phyloP scores from a whole-genome alignment of 768 basidiomycete genomes.

The Symmetrospora coprosmae region DNA sequence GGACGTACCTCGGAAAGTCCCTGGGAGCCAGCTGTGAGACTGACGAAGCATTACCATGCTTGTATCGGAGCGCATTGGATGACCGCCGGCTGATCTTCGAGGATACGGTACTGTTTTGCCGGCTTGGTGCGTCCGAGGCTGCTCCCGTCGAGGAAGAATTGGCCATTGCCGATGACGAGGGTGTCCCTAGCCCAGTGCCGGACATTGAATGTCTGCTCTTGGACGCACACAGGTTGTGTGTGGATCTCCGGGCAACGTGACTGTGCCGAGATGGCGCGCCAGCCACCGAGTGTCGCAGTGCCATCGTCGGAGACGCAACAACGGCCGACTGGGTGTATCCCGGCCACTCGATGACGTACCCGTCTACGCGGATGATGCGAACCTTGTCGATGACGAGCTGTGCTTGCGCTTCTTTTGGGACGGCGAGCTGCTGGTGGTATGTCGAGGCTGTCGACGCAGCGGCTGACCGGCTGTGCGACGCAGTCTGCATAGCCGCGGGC shows the following conservation, averaged over 20 bases:
- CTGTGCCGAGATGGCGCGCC: no score
- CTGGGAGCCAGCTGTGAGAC: background rate
- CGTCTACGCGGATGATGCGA: slow-evolving; percentile 3
- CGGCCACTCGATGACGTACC: slow-evolving; percentile 7
- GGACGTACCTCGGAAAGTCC: slow-evolving; percentile 7
- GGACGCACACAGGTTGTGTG: no score
- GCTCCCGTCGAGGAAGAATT: no score
- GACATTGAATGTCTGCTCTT: background rate
- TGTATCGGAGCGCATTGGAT: background rate
- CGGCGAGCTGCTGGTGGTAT: background rate
- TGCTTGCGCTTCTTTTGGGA: slow-evolving; percentile 5
- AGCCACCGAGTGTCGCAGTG: background rate
- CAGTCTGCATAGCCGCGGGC: no score
- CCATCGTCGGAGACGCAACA: no score
- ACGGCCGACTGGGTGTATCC: no score
- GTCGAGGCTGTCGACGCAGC: background rate
- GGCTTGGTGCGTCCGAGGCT: background rate
- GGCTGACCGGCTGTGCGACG: no score
- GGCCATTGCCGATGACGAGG: no score
- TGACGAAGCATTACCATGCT: background rate
- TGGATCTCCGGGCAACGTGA: no score
- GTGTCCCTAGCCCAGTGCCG: no score
- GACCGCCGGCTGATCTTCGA: background rate
- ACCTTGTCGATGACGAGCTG: slow-evolving; percentile 14
- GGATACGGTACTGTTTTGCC: background rate